Evolutionary conservation across 768 basidiomycete genomes (phyloP), one percentile per base, ranked within the genome.

Genomic region (Rhodotorula kratochvilovae): DNA sequence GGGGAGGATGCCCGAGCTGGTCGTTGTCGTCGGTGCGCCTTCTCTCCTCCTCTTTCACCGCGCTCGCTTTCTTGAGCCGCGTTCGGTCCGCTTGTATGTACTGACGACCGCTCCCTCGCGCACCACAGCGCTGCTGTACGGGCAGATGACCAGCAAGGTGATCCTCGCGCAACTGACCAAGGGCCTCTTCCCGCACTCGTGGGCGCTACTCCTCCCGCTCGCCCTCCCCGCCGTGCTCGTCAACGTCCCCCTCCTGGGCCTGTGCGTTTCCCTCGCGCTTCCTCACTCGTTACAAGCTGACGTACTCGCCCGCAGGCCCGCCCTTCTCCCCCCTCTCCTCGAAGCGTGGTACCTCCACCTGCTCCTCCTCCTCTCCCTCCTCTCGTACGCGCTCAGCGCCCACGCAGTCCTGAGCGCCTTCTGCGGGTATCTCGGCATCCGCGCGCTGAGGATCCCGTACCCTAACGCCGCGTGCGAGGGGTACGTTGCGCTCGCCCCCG

Each of bases 121-220:
- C 27, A 25, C 65, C 53, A 78, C 80, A 51, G 82, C 81, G 68
- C 78, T 89, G 2, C 82, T 82, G 72, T 81, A 93, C 79, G 94
- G 95, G 45, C 91, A 92, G 19, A 83, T 89, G 51, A 53, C 51
- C 11, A 54, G 69, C 69, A 23, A 68, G 74, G 90, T 98, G 84
- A 98, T 97, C 77, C 82, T 96, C 54, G 90, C 93, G 2, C 96
- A 98, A 80, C 87, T 96, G 39, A 93, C 94, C 61, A 87, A 86
- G 72, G 83, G 85, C 53, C 82, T 86, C 10, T 95, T 97, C 83
- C 96, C 96, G 0, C 45, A 51, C 59, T 67, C 68, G 6, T 63
- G 60, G 50, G 50, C 46, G 19, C 58, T 71, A 29, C 66, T 71
- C 58, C 25, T 68, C 2, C 73, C 73, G 0, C 63, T 74, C 15